These are phyloP conservation scores for Sonneratia caseolaris DNA, from an alignment of 345 rosid species.

Conservation along the genomic window DNA sequence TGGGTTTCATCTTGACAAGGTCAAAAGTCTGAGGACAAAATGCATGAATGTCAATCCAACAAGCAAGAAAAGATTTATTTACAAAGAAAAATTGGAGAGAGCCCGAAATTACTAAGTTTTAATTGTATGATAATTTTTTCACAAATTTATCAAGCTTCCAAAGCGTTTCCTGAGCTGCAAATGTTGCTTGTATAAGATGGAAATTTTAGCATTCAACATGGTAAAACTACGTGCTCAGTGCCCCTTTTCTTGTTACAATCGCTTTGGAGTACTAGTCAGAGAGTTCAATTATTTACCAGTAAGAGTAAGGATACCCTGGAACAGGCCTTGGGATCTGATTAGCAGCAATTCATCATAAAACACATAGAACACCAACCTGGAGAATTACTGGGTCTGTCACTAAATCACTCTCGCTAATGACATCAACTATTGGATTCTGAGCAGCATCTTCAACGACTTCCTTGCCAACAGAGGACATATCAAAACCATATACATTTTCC, in stretches of 20 bases:
- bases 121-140: not conserved
- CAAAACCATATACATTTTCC: slow-evolving; percentile 84
- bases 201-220: not conserved
- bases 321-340: not conserved
- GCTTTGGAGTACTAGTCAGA: not conserved
- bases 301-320: not conserved
- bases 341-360: not conserved
- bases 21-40: slow-evolving; percentile 54
- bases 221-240: not conserved
- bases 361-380: slow-evolving; percentile 29
- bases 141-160: not conserved
- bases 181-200: too few relatives aligned
- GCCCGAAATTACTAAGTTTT: too few relatives aligned
- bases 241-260: too few relatives aligned
- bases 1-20: slow-evolving; percentile 68
- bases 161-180: not conserved
- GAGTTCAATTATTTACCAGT: not conserved
- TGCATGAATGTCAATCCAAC: not conserved
- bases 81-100: not conserved
- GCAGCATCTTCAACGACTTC: slow-evolving; percentile 69
- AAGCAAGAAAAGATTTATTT: not conserved
- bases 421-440: slow-evolving; percentile 59
- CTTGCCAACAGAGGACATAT: slow-evolving; percentile 76
- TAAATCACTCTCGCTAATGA: slow-evolving; percentile 46
- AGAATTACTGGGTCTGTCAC: slow-evolving; percentile 56